A percentile compares a stretch with the other conserved stretches of the same genome.
Conservation (phyloP, 2,329 filamentous ascomycete species). For the Fusarium globosum region DNA sequence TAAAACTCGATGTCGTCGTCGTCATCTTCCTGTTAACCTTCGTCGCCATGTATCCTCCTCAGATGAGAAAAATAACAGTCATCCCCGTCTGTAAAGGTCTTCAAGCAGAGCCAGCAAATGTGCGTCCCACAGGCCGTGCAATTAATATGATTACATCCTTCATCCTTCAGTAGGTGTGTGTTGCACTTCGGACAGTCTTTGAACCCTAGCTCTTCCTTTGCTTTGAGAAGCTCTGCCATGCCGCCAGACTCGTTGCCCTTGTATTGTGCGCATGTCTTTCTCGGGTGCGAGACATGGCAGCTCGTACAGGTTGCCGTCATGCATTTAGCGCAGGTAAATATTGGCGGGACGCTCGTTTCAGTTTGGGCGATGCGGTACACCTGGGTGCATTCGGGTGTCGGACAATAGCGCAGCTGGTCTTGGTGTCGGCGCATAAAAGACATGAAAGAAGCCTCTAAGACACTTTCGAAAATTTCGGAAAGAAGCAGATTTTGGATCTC, state of each 20-base stretch:
- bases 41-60: background rate
- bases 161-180: conserved; percentile 55
- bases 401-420: conserved; percentile 52
- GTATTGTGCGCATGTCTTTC: conserved; percentile 50
- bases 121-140: conserved; percentile 55
- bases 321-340: conserved; percentile 53
- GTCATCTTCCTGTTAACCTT: background rate
- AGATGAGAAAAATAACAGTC: conserved; percentile 9
- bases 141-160: conserved; percentile 60
- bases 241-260: conserved; percentile 42
- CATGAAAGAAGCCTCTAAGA: conserved; percentile 52
- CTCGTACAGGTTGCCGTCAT: conserved; percentile 49
- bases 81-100: conserved; percentile 41
- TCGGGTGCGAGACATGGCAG: conserved; percentile 51
- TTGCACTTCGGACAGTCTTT: conserved; percentile 56
- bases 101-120: conserved; percentile 62
- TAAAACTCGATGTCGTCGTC: background rate
- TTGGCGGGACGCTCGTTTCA: background rate
- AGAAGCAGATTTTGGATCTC: conserved; percentile 41
- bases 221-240: conserved; percentile 41
- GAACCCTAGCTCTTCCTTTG: conserved; percentile 51
- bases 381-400: conserved; percentile 56
- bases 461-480: conserved; percentile 47
- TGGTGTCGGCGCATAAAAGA: conserved; percentile 50
- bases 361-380: conserved; percentile 51